These are phyloP conservation scores for Pseudisothecium myosuroides DNA, from an alignment of 225 moss, liverwort and hornwort species.

Conservation along the genomic window DNA sequence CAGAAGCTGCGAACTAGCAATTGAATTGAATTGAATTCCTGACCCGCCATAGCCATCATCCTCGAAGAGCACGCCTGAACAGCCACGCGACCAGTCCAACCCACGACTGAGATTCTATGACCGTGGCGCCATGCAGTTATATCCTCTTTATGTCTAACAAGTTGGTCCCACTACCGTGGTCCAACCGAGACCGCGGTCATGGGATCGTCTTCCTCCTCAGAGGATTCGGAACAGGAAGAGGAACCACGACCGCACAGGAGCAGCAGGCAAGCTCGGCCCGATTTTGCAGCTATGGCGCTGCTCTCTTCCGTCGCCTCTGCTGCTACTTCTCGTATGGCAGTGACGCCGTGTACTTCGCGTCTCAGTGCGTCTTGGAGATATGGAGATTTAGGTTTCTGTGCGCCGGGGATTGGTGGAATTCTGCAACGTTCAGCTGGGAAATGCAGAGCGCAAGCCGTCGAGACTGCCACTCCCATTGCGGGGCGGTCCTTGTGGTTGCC, in stretches of 20 bases:
- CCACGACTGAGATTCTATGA: not conserved
- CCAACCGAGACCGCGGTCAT: not conserved
- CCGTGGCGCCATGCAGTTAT: not conserved
- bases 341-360: not conserved
- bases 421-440: not conserved
- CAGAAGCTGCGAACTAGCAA: not conserved
- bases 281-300: slow-evolving; percentile 23
- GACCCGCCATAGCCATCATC: not conserved
- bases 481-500: slow-evolving; percentile 38
- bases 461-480: not conserved
- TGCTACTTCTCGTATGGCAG: not conserved
- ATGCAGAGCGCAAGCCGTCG: slow-evolving; percentile 11
- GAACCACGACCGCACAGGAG: slow-evolving; percentile 3
- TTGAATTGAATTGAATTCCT: not conserved
- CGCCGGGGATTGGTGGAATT: not conserved
- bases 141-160: not conserved
- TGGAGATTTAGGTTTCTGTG: not conserved
- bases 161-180: not conserved
- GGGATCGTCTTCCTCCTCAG: not conserved
- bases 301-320: slow-evolving; percentile 2
- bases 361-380: not conserved
- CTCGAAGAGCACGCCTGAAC: not conserved
- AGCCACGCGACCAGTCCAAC: not conserved
- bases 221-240: not conserved
- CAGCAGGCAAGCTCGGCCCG: not conserved